Evolutionary conservation across 805 yeast genomes (phyloP), one percentile per base, ranked within the genome.

Genomic region (Schwanniomyces vanrijiae): DNA sequence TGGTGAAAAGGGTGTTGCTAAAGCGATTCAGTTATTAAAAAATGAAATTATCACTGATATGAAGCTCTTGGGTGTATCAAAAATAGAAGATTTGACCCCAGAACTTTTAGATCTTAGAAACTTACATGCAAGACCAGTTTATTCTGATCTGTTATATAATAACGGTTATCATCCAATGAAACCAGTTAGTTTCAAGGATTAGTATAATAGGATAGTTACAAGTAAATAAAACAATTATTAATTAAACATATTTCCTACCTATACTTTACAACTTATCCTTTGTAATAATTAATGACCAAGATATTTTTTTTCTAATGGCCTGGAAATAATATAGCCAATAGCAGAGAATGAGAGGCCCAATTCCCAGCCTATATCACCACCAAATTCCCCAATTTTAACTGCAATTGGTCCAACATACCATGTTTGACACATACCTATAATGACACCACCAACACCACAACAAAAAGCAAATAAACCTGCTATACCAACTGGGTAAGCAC

Each of bases 331-430:
- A 67, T 71, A 88, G 21, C 78, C 83, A 47, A 88, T 61, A 53
- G 84, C 82, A 9, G 92, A 71, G 60, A 88, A 88, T 6, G 74
- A 78, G 45, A 78, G 77, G 37, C 84, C 88, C 49, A 90, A 72
- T 72, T 87, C 94, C 61, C 88, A 88, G 28, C 96, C 97, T 60
- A 90, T 77, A 64, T 90, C 97, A 50, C 92, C 97, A 58, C 95
- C 96, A 31, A 7, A 31, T 10, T 61, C 67, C 53, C 92, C 94
- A 59, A 88, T 83, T 53, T 68, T 53, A 29, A 60, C 62, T 31
- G 82, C 90, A 56, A 88, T 58, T 38, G 80, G 85, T 58, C 97
- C 96, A n/a, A 63, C 63, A 73, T 84, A 91, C 89, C 96, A 91
- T 4, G 79, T 78, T 72, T 90, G 96, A 61, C 76, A 73, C 96